phyloP scores from a whole-genome alignment of 140 eudicot genomes.

The Cichorium intybus region DNA sequence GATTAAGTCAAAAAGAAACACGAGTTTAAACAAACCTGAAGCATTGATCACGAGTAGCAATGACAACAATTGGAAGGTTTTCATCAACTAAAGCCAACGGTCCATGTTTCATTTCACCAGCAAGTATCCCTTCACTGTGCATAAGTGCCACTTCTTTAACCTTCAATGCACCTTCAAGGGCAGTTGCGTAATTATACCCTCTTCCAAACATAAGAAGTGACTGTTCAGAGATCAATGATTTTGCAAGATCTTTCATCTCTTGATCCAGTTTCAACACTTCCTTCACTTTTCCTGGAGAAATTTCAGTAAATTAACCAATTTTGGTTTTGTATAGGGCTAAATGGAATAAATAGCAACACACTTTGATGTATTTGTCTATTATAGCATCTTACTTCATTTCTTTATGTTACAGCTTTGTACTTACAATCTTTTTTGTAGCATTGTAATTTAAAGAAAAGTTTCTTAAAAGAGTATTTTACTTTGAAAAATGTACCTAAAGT shows the following conservation, averaged over 20 bases:
- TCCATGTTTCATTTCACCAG: slow-evolving; percentile 99
- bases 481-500: no score
- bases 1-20: not conserved
- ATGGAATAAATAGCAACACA: no score
- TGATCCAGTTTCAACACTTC: slow-evolving; percentile 85
- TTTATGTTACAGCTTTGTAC: no score
- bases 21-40: slow-evolving; percentile 51
- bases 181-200: slow-evolving; percentile 97
- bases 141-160: slow-evolving; percentile 95
- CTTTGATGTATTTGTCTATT: no score
- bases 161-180: slow-evolving; percentile 94
- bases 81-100: slow-evolving; percentile 95
- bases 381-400: no score
- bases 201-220: slow-evolving; percentile 98
- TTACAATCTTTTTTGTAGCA: no score
- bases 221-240: slow-evolving; percentile 71
- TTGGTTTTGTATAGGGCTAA: no score
- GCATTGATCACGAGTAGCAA: slow-evolving; percentile 92
- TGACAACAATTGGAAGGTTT: slow-evolving; percentile 85
- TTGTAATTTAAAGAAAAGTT: no score
- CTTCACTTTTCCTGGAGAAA: slow-evolving; percentile 57
- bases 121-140: slow-evolving; percentile 99
- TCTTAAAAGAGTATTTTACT: no score
- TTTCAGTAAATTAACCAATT: no score
- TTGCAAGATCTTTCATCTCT: slow-evolving; percentile 91